Evolutionary conservation across 805 yeast genomes (phyloP), one percentile per base, ranked within the genome.

Genomic region (Starmerella bacillaris): DNA sequence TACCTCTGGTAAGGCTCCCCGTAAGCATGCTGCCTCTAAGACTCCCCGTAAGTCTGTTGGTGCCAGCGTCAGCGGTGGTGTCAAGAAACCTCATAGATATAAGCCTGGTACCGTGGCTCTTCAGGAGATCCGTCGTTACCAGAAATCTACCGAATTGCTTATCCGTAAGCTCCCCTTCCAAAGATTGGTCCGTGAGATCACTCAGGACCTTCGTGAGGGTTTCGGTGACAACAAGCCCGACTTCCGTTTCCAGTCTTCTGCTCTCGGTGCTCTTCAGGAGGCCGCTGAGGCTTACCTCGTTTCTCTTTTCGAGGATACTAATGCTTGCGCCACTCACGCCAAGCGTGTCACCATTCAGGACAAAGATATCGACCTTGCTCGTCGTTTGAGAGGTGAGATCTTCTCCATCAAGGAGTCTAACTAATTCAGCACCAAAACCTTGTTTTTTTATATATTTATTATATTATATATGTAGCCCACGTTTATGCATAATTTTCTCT

Each of bases 61-160:
- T 61, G 63, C 77, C 39, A 63, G 57, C 38, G 75, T 82, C 61
- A 66, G 78, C 41, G 86, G 86, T 56, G 89, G 86, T 68, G 86
- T 78, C 57, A 78, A 77, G 76, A 78, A 77, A 67, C 83, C 84
- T 47, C 89, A 76, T 72, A 75, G 92, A 73, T 78, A 78, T 67
- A 78, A 78, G 79, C 92, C 92, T 58, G 92, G 92, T 74, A 77
- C 86, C 56, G 86, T 77, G 57, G 92, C 92, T 54, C 75, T 78
- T 59, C 75, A 86, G 72, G 89, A 78, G 66, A 78, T 78, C 59
- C 75, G 89, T 71, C 74, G 84, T 67, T 78, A 78, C 72, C 92
- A 78, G 67, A 78, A 78, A 66, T 73, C 84, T 36, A 78, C 89
- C 51, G 89, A 78, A 63, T 68, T 78, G 36, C 68, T 78, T 59